phyloP scores from a whole-genome alignment of 352 stramenopile species.

The Phytopythium litorale region DNA sequence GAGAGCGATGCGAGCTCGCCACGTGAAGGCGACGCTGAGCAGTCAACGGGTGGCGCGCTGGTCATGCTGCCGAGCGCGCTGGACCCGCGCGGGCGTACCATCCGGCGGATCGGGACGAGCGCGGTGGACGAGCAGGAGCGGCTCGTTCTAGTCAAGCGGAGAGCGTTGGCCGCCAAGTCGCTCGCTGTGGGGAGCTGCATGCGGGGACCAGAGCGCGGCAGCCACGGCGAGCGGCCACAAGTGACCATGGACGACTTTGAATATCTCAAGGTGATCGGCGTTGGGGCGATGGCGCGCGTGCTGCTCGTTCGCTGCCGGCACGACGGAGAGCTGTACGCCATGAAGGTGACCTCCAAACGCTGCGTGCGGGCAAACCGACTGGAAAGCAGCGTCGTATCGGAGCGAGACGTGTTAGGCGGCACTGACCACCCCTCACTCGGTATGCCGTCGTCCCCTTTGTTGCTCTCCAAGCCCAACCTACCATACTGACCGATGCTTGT shows the following conservation, averaged over 20 bases:
- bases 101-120: constrained; percentile 47
- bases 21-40: constrained; percentile 2
- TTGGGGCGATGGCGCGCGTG: constrained; percentile 85
- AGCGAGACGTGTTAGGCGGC: constrained; percentile 71
- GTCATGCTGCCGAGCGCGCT: constrained; percentile 56
- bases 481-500: constrained; percentile 2
- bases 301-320: constrained; percentile 60
- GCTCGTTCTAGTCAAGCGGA: constrained; percentile 51
- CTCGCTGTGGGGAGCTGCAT: constrained; percentile 54
- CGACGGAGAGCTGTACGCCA: constrained; percentile 63
- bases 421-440: constrained; percentile 64
- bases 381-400: constrained; percentile 58
- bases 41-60: constrained; percentile 20
- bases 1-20: constrained; percentile 17
- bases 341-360: constrained; percentile 73
- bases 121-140: constrained; percentile 48
- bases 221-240: constrained; percentile 1
- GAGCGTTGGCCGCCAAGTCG: constrained; percentile 59
- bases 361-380: constrained; percentile 48
- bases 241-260: constrained; percentile 74
- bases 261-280: constrained; percentile 85
- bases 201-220: not conserved
- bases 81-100: constrained; percentile 43
- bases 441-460: constrained; percentile 8
- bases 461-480: not conserved